Base-by-base conservation (phyloP, 2,329 filamentous ascomycete species). In the Malbranchea zuffiana region DNA sequence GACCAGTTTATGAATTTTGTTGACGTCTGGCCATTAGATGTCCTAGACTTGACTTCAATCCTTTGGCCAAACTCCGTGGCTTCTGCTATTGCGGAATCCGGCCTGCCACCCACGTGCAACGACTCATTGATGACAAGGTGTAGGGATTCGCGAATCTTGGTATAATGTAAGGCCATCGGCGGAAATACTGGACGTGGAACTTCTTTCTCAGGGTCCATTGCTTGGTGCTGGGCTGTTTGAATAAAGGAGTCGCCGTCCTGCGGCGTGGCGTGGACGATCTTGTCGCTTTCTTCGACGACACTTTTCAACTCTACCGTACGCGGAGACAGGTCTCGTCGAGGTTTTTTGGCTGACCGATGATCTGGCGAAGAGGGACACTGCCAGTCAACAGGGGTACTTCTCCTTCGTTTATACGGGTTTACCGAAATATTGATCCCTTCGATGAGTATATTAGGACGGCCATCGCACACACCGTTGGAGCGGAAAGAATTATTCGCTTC, bases 121-220 rank as follows among this genome's bases (percentile, higher is more conserved):
- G 63, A 65, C 42, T 68, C 63, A 30, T 67, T 65, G 32, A 68
- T 62, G 6, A 68, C 57, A 21, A 64, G 44, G 19, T 61, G 63
- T 28, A 68, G 52, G 17, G 67, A 46, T 28, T 67, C 62, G 15
- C 65, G 59, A 27, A 68, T 51, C 37, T 60, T 63, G 32, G 62
- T 66, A 25, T 61, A 59, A 35, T 62, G 59, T 16, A 66, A 45
- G 30, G 53, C 55, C 26, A 60, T 52, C 5, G 53, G 48, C 13
- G 49, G 50, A 8, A 54, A 40, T 30, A 60, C 57, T 23, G 56
- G 51, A 11, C 32, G 29, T 8, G 33, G 29, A 16, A 24, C 13
- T 17, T 27, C 29, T 4, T 53, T 60, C 49, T 53, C 62, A 39
- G 52, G 48, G 42, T 54, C 44, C 40, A 56, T 48, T 42, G 56